These are phyloP conservation scores for Daldinia vernicosa DNA, from an alignment of 495 filamentous ascomycete species.

Conservation along the genomic window DNA sequence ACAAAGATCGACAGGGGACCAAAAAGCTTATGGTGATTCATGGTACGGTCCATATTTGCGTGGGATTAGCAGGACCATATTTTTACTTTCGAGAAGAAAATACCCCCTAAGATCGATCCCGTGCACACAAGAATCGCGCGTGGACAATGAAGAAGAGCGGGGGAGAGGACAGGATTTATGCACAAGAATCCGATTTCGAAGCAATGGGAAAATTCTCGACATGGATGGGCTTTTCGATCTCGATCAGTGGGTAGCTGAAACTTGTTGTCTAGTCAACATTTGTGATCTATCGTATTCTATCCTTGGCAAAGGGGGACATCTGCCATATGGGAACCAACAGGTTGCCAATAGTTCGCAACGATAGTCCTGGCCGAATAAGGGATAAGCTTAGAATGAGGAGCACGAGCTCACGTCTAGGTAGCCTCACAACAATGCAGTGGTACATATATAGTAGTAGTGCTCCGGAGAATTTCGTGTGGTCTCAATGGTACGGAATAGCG, in stretches of 20 bases:
- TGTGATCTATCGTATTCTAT: slow-evolving; percentile 16
- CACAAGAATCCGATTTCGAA: slow-evolving; percentile 33
- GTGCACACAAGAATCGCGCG: background rate
- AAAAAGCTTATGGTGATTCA: background rate
- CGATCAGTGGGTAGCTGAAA: slow-evolving; percentile 16
- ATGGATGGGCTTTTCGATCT: slow-evolving; percentile 29
- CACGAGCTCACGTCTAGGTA: slow-evolving; percentile 25
- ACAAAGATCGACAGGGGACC: slow-evolving; percentile 22
- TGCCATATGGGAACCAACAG: background rate
- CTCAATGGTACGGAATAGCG: background rate
- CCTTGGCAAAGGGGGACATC: slow-evolving; percentile 13
- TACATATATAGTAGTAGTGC: background rate
- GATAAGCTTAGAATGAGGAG: slow-evolving; percentile 32
- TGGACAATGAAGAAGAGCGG: background rate
- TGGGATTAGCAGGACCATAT: background rate
- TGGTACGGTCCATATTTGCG: background rate
- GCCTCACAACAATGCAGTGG: background rate
- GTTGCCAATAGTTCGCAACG: slow-evolving; percentile 18
- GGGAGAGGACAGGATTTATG: background rate
- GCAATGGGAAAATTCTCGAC: slow-evolving; percentile 31
- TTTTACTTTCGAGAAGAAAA: background rate
- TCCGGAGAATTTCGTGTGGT: background rate
- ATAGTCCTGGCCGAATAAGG: slow-evolving; percentile 11
- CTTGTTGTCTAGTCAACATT: background rate
- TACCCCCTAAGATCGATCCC: background rate